A percentile compares a stretch with the other conserved stretches of the same genome.
Evolutionary conservation across 2,329 filamentous ascomycete genomes (phyloP).

Genomic region (Botrytis byssoidea): DNA sequence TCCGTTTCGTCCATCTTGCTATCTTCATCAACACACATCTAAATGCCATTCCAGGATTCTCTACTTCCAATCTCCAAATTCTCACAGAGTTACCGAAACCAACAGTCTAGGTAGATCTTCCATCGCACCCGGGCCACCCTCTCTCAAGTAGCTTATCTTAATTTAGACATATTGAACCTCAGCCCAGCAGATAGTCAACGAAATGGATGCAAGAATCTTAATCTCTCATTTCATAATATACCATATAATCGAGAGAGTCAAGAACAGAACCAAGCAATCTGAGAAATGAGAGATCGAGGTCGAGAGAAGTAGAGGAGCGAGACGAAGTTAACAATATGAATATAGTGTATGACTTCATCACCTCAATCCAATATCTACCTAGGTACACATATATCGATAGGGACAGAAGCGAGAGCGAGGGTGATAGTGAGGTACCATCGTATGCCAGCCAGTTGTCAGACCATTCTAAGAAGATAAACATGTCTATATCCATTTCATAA

Average conservation of each 20-base stretch:
- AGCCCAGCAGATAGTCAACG: neutral
- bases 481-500: neutral
- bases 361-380: neutral
- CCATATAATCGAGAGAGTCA: neutral
- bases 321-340: neutral
- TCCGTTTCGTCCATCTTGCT: neutral
- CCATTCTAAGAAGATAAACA: neutral
- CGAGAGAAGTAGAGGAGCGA: neutral
- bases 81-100: neutral
- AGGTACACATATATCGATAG: neutral
- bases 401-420: neutral
- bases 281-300: too few species aligned
- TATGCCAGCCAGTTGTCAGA: neutral
- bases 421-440: neutral
- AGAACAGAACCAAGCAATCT: neutral
- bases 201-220: neutral
- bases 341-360: neutral
- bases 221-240: neutral
- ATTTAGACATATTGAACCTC: neutral
- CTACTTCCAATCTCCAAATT: neutral
- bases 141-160: neutral
- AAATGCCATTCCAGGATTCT: neutral
- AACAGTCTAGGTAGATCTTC: neutral
- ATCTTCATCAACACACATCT: neutral
- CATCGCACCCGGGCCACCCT: neutral